Base-by-base conservation (phyloP, 2,329 filamentous ascomycete genomes). In the Amylocarpus encephaloides region DNA sequence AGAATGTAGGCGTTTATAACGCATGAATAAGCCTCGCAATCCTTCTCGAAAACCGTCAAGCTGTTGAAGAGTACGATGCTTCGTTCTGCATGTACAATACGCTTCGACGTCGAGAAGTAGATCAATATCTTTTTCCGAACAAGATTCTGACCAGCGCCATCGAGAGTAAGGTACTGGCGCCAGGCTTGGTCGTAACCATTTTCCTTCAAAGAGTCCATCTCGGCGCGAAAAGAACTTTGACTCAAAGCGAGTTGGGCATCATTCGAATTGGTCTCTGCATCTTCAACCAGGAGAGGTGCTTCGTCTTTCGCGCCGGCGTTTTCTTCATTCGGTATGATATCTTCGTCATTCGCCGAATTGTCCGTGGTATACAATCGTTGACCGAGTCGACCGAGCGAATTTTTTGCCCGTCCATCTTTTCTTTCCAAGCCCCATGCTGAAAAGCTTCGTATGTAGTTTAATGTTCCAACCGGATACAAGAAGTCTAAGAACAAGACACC, bases 51-150 rank as follows among this genome's bases (percentile, higher is more conserved):
- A 29, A 41, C 22, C n/a, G 45, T 45, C 11, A 62, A 35, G 9
- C 34, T 34, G 26, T 71, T 60, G 57, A 80, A 80, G 7, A 80
- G 52, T n/a, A 66, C 54, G 43, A 71, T 65, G 15, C 68, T 65
- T 42, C 73, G 70, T 50, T 68, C 66, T 12, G 69, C 64, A 59
- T 78, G 69, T 19, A 67, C 43, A 2, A 60, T 33, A 11, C 63
- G 55, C 38, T 58, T 51, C 10, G 74, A 75, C n/a, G 53, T 57
- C 6, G 68, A 66, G 11, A 76, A 55, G 55, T 68, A 71, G 6
- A 56, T 56, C 46, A 73, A 66, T 11, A 70, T 45, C 11, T 50
- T 45, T 12, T 47, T 51, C 36, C 55, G 57, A 30, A 65, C 29
- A 19, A n/a, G 30, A 18, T 47, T 48, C 48, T 62, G 57, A 6